Evolutionary conservation across 2,329 filamentous ascomycete species (phyloP).

Genomic region (Aspergillus alliaceus): DNA sequence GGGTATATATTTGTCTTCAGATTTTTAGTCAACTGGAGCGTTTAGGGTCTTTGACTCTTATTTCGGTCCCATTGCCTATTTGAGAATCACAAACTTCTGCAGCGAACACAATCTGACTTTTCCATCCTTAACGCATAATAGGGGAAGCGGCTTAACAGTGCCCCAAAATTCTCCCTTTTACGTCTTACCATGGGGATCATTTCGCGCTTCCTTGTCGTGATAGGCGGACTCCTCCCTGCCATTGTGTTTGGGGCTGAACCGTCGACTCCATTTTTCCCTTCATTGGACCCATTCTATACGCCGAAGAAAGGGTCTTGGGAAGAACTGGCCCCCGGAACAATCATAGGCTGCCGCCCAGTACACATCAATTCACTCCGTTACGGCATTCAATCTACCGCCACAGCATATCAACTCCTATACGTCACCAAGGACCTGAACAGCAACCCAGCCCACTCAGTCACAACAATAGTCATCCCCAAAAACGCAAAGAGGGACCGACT

Average conservation of each 20-base stretch:
- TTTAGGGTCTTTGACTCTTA: too few species aligned
- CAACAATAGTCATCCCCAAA: neutral
- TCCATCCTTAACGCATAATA: too few species aligned
- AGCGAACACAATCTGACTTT: too few species aligned
- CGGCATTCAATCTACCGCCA: neutral
- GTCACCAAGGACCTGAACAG: neutral
- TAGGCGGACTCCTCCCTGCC: neutral
- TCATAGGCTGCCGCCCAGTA: neutral
- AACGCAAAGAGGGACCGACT: neutral
- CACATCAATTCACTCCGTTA: neutral
- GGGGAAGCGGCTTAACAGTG: too few species aligned
- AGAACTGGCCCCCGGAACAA: neutral
- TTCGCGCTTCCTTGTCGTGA: neutral
- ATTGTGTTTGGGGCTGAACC: neutral
- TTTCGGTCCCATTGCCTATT: too few species aligned
- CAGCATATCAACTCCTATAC: neutral
- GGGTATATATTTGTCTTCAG: too few species aligned
- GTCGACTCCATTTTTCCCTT: neutral
- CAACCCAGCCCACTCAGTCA: neutral
- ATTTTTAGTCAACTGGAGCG: too few species aligned
- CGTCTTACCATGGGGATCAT: neutral
- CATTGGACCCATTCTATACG: neutral
- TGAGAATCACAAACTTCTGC: too few species aligned
- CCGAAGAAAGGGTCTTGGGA: neutral
- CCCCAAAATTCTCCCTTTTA: too few species aligned